A percentile compares a stretch with the other conserved stretches of the same genome.
phyloP scores from a whole-genome alignment of 352 stramenopile genomes.

The Pythium grandisporangium region DNA sequence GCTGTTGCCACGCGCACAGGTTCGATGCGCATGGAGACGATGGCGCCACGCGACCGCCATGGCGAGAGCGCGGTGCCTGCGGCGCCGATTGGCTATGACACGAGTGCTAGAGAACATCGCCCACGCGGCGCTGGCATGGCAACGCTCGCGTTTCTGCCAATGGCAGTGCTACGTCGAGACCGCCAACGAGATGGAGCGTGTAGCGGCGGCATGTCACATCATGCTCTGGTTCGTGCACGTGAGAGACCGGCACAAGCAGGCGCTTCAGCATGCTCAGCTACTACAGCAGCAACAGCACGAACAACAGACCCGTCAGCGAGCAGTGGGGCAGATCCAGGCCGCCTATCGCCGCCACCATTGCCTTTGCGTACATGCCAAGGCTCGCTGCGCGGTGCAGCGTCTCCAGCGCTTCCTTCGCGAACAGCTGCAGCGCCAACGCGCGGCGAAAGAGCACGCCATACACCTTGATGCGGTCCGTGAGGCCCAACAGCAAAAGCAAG shows the following conservation, averaged over 20 bases:
- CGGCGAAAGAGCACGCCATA: no score
- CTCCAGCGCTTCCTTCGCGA: slow-evolving; percentile 19
- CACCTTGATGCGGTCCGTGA: no score
- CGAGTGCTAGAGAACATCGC: slow-evolving; percentile 3
- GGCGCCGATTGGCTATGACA: no score
- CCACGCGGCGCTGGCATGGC: background rate
- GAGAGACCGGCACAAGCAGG: slow-evolving; percentile 1
- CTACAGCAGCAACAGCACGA: slow-evolving; percentile 2
- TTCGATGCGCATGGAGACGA: slow-evolving; percentile 14
- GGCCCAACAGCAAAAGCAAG: no score
- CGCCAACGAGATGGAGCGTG: slow-evolving; percentile 3
- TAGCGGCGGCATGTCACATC: slow-evolving; percentile 4
- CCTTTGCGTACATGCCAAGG: background rate
- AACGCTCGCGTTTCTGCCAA: background rate
- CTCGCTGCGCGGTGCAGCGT: slow-evolving; percentile 6
- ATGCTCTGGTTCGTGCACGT: slow-evolving; percentile 1
- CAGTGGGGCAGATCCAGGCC: slow-evolving; percentile 32
- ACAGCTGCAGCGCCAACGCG: background rate
- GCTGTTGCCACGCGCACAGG: slow-evolving; percentile 12
- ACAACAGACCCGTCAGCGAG: no score
- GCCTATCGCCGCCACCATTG: slow-evolving; percentile 8
- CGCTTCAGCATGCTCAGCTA: no score
- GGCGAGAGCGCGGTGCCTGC: no score
- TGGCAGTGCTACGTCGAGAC: slow-evolving; percentile 1
- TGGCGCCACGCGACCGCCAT: no score